Evolutionary conservation across 805 yeast species (phyloP), one percentile per base, ranked within the genome.

Genomic region (Huiozyma naganishii): DNA sequence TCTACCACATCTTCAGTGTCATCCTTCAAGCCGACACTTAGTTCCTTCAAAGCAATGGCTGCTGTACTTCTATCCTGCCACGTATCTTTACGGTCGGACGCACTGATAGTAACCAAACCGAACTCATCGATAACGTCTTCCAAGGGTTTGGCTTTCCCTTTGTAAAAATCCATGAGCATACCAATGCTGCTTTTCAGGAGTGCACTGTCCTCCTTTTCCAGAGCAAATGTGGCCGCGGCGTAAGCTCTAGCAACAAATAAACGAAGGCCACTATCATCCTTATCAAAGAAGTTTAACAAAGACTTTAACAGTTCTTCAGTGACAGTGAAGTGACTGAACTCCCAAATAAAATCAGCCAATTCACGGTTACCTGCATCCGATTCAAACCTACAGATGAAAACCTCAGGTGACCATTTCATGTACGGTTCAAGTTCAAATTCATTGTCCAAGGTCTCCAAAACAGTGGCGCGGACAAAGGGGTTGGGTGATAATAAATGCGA

Each of bases 41-140:
- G 62, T 36, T 73, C 69, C 48, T 75, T 74, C 43, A 88, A 62
- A 0, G 88, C 63, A 23, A 80, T 64, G 0, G 96, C 95, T 45
- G 81, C 69, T 29, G 96, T 94, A 49, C 89, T 77, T 58, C 98
- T 73, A 32, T 73, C 74, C 57, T 84, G 92, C 95, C 96, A 89
- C 3, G 76, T 70, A 54, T 88, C 97, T 49, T 72, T 76, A 52
- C 76, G 78, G 13, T 71, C 77, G 13, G 72, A 64, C 0, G 81
- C 71, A 1, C 80, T 59, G 51, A 82, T 79, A 38, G 83, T 71
- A 4, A 79, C 77, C 50, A 89, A 69, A 1, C 97, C 97, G 59
- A 74, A 89, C 50, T 76, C 80, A 60, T 90, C 97, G 38, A 76
- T 65, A 36, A 76, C 70, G 4, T 90, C 83, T n/a, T 79, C 77